Percentiles rank a stretch among this genome's conserved stretches.
phyloP scores from a whole-genome alignment of 441 rosid genomes.

The Brassica hybrid region DNA sequence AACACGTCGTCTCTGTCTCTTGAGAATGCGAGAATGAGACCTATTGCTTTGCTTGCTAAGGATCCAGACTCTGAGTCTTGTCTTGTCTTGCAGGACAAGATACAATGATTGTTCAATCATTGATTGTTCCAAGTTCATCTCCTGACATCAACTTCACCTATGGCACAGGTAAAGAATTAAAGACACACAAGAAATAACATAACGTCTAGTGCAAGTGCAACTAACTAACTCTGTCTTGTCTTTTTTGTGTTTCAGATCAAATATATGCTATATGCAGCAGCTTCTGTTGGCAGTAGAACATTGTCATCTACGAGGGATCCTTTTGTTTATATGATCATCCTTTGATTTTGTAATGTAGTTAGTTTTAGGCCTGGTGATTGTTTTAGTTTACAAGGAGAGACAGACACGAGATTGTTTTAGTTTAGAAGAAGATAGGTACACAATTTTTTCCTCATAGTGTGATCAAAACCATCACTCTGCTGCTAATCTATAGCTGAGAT shows the following conservation, averaged over 20 bases:
- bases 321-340: too few species aligned
- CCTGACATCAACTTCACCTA: conserved; percentile 70
- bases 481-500: too few species aligned
- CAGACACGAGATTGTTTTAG: too few species aligned
- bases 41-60: conserved; percentile 45
- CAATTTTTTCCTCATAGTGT: too few species aligned
- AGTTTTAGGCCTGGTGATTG: too few species aligned
- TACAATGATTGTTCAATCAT: conserved; percentile 33
- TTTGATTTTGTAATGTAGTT: too few species aligned
- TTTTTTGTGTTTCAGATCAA: conserved; percentile 52
- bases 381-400: too few species aligned
- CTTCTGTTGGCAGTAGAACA: conserved; percentile 79
- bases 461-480: too few species aligned
- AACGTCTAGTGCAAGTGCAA: neutral
- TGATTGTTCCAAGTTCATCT: conserved; percentile 44
- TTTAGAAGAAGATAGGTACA: too few species aligned
- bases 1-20: too few species aligned
- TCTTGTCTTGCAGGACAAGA: conserved; percentile 41
- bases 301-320: conserved; percentile 75
- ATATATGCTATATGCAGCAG: conserved; percentile 95
- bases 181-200: conserved; percentile 7
- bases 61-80: conserved; percentile 40
- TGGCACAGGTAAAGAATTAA: conserved; percentile 61
- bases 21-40: conserved; percentile 33
- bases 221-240: conserved; percentile 24